Evolutionary conservation across 1,284 basidiomycete species (phyloP), one percentile per base, ranked within the genome.

Genomic region (Apiotrichum mycotoxinovorans): DNA sequence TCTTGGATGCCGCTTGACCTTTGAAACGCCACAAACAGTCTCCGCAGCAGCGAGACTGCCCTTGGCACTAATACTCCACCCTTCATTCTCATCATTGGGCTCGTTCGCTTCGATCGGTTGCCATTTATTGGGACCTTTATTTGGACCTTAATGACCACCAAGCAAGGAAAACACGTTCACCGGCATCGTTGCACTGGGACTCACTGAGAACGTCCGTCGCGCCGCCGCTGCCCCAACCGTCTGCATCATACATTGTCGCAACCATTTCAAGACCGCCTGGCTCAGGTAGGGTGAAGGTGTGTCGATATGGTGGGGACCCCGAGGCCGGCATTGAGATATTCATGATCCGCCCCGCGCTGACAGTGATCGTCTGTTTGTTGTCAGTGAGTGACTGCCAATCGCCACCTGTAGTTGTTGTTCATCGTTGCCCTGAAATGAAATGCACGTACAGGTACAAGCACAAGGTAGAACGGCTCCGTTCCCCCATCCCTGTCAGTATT

Each of bases 211-310:
- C 59, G 22, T 65, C 56, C 9, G 68, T 73, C 0, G 68, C 72
- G 14, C 72, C 72, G 18, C 71, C 73, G 10, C 61, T 61, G 1
- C 71, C 72, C 37, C 65, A 74, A 1, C 73, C 73, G 2, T 57
- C 60, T 10, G 68, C 52, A 60, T 75, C 73, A 35, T 61, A 68
- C 67, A 75, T 69, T 5, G 70, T 65, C 2, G 66, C 63, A 12
- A 74, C 33, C 38, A 75, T 68, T 51, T 71, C 54, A 43, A 73
- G 51, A 14, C 68, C 70, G 3, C 63, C 53, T 0, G 72, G 72
- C 54, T 73, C 61, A 20, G 61, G 55, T 33, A 75, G 58, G 11
- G 51, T 44, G 50, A 73, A 68, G 4, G 64, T 66, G 51, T 70
- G 63, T 15, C 18, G 34, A 45, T 56, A 61, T 7, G 60, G 60